Base-by-base conservation (phyloP, 768 basidiomycete genomes). In the Macrocybe gigantea region DNA sequence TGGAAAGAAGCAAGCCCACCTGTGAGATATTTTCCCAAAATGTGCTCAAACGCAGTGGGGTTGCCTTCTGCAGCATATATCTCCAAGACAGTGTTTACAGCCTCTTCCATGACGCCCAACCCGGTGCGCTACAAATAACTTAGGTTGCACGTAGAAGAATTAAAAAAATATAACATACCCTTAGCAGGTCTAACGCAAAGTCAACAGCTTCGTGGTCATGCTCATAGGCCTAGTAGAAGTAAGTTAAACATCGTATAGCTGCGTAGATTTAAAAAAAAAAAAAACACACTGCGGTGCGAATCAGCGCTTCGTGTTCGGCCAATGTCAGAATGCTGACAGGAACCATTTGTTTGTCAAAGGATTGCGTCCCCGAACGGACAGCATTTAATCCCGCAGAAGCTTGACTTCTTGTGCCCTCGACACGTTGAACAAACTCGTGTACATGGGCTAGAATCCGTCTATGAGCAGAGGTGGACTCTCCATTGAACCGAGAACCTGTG, bases 221-320 rank as follows among this genome's bases (percentile, higher is more conserved):
- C 13, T 66, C 61, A 12, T 66, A 58, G 14, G 81, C 57, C 85
- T 87, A 53, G 0, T 11, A 11, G 7, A 41, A 10, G 22, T 41
- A 12, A 39, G 41, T 10, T 11, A 41, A 12, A 7, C 41, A 14
- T 15, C 41, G 22, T 29, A 41, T 11, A 5, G 41, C 12, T 41
- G 22, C 41, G 12, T 29, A 15, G 22, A 29, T 8, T 5, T 36
- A 48, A n/a, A 10, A 39, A 36, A 35, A 10, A 32, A 33, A 11
- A 6, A 33, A 14, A 65, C 78, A 51, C 56, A 83, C 79, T 38
- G 68, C 73, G 41, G 70, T 56, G 11, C 80, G 69, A 3, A 85
- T 63, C 5, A 86, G 63, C 1, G 78, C 74, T 38, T 74, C 65
- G 65, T 77, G 81, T 58, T 88, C 83, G 7, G 62, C 51, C 12